These are phyloP conservation scores for Chaetomium fimeti DNA, from an alignment of 495 filamentous ascomycete species.

Conservation along the genomic window DNA sequence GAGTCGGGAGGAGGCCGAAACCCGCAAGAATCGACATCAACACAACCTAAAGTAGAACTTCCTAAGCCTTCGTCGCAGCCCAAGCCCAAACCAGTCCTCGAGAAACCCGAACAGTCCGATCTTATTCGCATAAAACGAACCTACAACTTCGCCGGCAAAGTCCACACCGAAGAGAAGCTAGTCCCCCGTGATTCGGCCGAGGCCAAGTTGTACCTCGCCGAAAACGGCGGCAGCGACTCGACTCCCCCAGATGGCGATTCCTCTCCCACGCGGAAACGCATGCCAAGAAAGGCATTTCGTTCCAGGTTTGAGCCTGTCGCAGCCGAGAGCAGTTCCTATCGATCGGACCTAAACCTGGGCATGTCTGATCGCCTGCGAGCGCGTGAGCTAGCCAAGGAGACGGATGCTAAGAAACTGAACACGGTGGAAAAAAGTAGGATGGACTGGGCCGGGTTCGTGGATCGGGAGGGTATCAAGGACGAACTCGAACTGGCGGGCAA, in stretches of 20 bases:
- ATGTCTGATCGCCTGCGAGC: conserved; percentile 41
- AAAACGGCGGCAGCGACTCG: conserved; percentile 31
- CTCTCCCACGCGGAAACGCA: conserved; percentile 45
- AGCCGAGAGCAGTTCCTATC: conserved; percentile 40
- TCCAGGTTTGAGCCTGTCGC: conserved; percentile 79
- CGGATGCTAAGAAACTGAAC: conserved; percentile 79
- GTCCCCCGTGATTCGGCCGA: conserved; percentile 78
- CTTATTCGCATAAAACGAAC: conserved; percentile 82
- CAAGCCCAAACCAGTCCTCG: conserved; percentile 28
- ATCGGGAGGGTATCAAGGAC: conserved; percentile 86
- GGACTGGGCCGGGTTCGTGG: conserved; percentile 94
- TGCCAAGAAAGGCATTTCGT: conserved; percentile 65
- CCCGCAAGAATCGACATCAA: conserved; percentile 10
- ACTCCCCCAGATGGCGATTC: conserved; percentile 29
- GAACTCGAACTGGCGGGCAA: conserved; percentile 83
- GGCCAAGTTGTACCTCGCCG: conserved; percentile 70
- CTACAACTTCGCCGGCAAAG: conserved; percentile 88
- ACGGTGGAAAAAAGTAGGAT: conserved; percentile 92
- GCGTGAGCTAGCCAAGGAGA: conserved; percentile 41
- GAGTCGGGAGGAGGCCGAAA: conserved; percentile 18
- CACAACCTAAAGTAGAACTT: conserved; percentile 19
- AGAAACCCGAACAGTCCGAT: conserved; percentile 29
- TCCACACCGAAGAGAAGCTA: conserved; percentile 76
- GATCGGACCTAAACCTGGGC: conserved; percentile 53
- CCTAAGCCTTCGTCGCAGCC: conserved; percentile 24